A percentile compares a stretch with the other conserved stretches of the same genome.
Conservation (phyloP, 176 grass and related monocot species). For the Carex cristatella region DNA sequence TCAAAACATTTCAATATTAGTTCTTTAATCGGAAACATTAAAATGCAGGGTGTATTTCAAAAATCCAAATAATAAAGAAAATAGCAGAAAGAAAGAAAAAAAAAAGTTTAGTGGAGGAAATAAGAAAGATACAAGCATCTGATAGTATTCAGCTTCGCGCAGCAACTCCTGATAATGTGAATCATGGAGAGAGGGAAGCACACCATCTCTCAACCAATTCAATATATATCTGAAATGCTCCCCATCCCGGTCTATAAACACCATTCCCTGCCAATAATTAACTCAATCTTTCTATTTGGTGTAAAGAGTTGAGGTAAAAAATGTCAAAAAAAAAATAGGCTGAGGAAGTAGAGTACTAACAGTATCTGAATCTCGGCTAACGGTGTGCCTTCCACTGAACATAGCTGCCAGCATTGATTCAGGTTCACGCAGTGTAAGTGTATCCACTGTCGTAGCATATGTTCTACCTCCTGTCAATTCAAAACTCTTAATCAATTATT, state of each 20-base stretch:
- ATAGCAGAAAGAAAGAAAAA: neutral
- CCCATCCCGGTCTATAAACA: slow-evolving; percentile 92
- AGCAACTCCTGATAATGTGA: slow-evolving; percentile 61
- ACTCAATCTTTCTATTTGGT: neutral
- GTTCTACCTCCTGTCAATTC: slow-evolving; percentile 58
- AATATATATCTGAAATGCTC: slow-evolving; percentile 86
- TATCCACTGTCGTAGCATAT: slow-evolving; percentile 73
- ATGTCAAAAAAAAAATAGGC: neutral
- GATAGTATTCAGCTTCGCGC: slow-evolving; percentile 87
- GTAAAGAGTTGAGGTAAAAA: neutral
- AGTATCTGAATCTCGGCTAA: slow-evolving; percentile 43
- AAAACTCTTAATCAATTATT: neutral
- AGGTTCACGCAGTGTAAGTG: slow-evolving; percentile 81
- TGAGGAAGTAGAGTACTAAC: slow-evolving; percentile 18
- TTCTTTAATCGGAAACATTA: neutral
- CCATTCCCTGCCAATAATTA: slow-evolving; percentile 52
- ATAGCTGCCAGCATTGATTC: slow-evolving; percentile 87
- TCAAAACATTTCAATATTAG: neutral
- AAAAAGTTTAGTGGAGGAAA: neutral
- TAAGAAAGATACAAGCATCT: slow-evolving; percentile 53
- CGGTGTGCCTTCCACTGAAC: slow-evolving; percentile 82
- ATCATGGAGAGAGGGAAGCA: slow-evolving; percentile 44
- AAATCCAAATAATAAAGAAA: neutral
- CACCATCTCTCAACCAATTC: slow-evolving; percentile 83
- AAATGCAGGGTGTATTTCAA: neutral